A percentile compares a stretch with the other conserved stretches of the same genome.
These are phyloP conservation scores for Sphaceloma murrayae DNA, from an alignment of 2,329 filamentous ascomycete genomes.

Conservation along the genomic window DNA sequence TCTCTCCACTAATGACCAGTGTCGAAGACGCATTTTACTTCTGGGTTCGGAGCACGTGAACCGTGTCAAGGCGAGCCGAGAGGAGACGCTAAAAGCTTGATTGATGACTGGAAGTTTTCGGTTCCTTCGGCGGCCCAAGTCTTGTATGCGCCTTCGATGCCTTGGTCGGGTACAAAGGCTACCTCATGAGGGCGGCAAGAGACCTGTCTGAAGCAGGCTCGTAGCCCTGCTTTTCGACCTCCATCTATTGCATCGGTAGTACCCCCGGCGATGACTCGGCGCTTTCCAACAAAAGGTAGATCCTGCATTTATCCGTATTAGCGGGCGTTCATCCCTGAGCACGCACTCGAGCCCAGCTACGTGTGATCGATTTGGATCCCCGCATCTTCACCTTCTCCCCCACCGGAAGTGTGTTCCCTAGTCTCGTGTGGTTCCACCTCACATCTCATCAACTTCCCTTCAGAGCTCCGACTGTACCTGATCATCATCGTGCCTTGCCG, in stretches of 20 bases:
- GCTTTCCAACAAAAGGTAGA: no score
- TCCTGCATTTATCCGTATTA: conserved; percentile 8
- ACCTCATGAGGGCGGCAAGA: no score
- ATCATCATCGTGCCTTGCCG: conserved; percentile 1
- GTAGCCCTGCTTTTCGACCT: background rate
- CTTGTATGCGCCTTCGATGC: background rate
- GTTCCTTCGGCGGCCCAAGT: conserved; percentile 5
- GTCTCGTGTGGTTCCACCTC: conserved; percentile 1
- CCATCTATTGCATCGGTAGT: background rate
- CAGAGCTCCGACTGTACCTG: conserved; percentile 10
- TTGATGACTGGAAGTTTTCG: no score
- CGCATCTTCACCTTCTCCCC: background rate
- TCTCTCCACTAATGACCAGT: no score
- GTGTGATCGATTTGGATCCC: background rate
- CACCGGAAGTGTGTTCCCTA: background rate
- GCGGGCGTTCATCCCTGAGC: background rate
- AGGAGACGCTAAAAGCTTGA: conserved; percentile 4
- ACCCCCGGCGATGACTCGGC: background rate
- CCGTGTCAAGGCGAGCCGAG: conserved; percentile 4
- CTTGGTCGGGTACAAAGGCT: conserved; percentile 1
- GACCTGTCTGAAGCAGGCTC: background rate
- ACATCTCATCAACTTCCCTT: conserved; percentile 12
- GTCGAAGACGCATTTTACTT: no score
- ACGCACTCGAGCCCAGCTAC: background rate
- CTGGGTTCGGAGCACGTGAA: conserved; percentile 9